Evolutionary conservation across 345 rosid species (phyloP).

Genomic region (Citrus sp.): DNA sequence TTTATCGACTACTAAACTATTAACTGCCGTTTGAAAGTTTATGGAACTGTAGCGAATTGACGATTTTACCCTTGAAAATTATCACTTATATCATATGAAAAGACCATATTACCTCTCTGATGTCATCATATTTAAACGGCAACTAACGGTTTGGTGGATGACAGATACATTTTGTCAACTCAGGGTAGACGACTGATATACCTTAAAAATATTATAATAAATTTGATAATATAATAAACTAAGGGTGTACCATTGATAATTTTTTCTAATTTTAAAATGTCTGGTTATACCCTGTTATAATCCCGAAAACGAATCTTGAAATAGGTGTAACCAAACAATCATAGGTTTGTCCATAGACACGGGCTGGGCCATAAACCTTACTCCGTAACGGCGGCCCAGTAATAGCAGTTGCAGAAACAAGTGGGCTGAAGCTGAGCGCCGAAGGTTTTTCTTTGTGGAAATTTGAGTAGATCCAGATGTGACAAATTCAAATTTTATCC

Average conservation of each 20-base stretch:
- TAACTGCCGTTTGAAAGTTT: no score
- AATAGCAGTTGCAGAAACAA: no score
- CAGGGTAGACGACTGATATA: rapidly evolving
- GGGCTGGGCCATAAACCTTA: not conserved
- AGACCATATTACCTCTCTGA: rapidly evolving
- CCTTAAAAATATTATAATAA: rapidly evolving
- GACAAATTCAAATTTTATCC: not conserved
- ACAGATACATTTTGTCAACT: no score
- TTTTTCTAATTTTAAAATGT: no score
- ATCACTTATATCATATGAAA: no score
- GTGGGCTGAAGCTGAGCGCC: no score
- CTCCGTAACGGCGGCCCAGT: not conserved
- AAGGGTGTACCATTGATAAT: rapidly evolving
- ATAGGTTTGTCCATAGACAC: not conserved
- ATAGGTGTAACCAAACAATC: no score
- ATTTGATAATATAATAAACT: rapidly evolving
- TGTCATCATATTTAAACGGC: rapidly evolving
- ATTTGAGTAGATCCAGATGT: no score
- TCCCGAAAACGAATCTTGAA: not conserved
- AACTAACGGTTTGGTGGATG: rapidly evolving
- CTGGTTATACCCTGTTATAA: not conserved
- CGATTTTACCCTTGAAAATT: no score
- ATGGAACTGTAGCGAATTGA: no score
- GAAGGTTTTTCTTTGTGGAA: no score
- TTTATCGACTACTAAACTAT: no score